Base-by-base conservation (phyloP, 2,329 filamentous ascomycete species). In the Neofusicoccum ribis region DNA sequence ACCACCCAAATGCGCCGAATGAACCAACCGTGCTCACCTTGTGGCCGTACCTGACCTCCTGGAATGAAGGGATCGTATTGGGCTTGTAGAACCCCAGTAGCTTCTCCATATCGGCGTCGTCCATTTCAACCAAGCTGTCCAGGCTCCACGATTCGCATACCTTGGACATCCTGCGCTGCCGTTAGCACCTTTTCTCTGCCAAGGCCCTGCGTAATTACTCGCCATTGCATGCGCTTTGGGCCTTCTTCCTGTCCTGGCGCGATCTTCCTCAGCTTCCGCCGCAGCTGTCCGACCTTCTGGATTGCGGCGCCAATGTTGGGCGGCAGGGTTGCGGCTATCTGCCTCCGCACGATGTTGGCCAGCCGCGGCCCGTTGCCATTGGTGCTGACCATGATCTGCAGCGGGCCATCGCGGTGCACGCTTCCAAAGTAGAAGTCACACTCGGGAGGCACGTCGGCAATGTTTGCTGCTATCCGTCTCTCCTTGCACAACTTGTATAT, bases 351-450 rank as follows among this genome's bases (percentile, higher is more conserved):
- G 54, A 93, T 89, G 70, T 92, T 94, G 9, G 95, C 95, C 68
- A 99, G 81, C 74, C 94, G 89, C 0, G 95, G 95, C 0, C 95
- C 95, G 76, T 97, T 97, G 61, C 95, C 95, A 76, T 98, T 99
- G 41, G 95, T 99, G 81, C 91, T 96, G 71, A 99, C 94, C 95
- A 99, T 99, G 73, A 99, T 90, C 82, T 99, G 95, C 67, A 99
- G 80, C 5, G 95, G 95, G 0, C 95, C 95, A 76, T 99, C 95
- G 59, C 95, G 89, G 79, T 99, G 92, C 44, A 97, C 89, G 75
- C 91, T 95, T 68, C 95, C 95, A 80, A 99, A 99, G 83, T 97
- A 99, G 76, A 99, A 99, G 75, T 99, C 95, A 79, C 95, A 99
- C 78, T 99, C 95, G 0, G 92, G 86, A 0, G 95, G 95, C 3